phyloP scores from a whole-genome alignment of 73 alveolate species.

The Stentor roeselii region DNA sequence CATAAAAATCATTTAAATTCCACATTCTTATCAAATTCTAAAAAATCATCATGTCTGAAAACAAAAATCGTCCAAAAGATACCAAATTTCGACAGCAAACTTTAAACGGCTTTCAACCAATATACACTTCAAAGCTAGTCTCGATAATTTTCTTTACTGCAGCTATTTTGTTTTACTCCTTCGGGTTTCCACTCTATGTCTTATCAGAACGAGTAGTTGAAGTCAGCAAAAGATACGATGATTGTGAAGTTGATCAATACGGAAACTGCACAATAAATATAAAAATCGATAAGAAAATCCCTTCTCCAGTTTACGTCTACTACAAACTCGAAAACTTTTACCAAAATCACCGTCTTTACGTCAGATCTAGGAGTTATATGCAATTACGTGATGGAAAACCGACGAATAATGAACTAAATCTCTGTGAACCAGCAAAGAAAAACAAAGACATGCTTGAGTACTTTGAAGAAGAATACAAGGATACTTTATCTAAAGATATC shows the following conservation, averaged over 20 bases:
- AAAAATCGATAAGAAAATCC: slow-evolving; percentile 34
- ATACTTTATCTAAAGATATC: too few species aligned
- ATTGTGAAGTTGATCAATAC: slow-evolving; percentile 21
- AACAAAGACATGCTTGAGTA: background rate
- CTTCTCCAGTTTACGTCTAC: slow-evolving; percentile 57
- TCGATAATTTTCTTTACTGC: slow-evolving; percentile 57
- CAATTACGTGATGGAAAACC: slow-evolving; percentile 73
- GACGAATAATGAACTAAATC: background rate
- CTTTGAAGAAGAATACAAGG: background rate
- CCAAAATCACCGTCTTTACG: slow-evolving; percentile 75
- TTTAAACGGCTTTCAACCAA: slow-evolving; percentile 87
- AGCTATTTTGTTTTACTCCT: slow-evolving; percentile 68
- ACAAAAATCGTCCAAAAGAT: slow-evolving; percentile 35
- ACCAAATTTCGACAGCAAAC: slow-evolving; percentile 74
- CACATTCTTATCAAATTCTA: too few species aligned
- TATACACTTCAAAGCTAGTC: slow-evolving; percentile 65
- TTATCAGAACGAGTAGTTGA: slow-evolving; percentile 63
- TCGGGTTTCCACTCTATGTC: slow-evolving; percentile 73
- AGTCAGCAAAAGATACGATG: slow-evolving; percentile 61
- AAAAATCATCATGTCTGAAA: background rate
- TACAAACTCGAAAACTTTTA: slow-evolving; percentile 77
- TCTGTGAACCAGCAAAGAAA: background rate
- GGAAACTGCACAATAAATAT: slow-evolving; percentile 47
- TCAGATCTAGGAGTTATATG: slow-evolving; percentile 57
- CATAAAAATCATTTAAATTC: too few species aligned